Evolutionary conservation across 257 asterid genomes (phyloP).

Genomic region (Pogostemon cablin): DNA sequence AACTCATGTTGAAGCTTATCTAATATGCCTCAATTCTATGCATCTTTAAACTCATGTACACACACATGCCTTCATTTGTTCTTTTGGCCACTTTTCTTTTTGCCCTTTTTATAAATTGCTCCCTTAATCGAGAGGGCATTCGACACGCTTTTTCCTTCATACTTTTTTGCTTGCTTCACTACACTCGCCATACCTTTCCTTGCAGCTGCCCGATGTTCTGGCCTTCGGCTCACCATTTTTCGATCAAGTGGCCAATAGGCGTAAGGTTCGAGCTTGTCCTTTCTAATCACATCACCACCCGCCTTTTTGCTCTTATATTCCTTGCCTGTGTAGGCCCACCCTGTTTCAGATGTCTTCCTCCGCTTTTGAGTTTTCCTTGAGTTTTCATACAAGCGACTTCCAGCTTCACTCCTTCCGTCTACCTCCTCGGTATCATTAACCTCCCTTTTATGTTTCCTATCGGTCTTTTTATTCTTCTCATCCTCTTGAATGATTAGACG

Average conservation of each 20-base stretch:
- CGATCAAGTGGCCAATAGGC: conserved; percentile 99
- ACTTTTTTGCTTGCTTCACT: conserved; percentile 73
- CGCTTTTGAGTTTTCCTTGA: conserved; percentile 64
- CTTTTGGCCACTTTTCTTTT: conserved; percentile 41
- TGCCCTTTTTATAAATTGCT: conserved; percentile 39
- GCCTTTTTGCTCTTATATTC: conserved; percentile 95
- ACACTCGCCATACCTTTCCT: conserved; percentile 90
- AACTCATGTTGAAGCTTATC: neutral
- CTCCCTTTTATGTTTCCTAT: conserved; percentile 49
- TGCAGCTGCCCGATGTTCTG: conserved; percentile 86
- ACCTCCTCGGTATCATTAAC: conserved; percentile 38
- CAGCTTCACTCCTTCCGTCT: conserved; percentile 59
- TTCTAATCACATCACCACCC: conserved; percentile 78
- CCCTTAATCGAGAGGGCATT: conserved; percentile 65
- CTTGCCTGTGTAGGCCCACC: conserved; percentile 88
- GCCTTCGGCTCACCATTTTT: conserved; percentile 90
- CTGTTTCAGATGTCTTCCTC: conserved; percentile 64
- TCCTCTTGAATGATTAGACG: conserved; percentile 70
- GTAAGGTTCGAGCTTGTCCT: conserved; percentile 92
- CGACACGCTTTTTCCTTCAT: conserved; percentile 82
- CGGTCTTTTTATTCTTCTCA: conserved; percentile 46
- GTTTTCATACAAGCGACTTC: conserved; percentile 48
- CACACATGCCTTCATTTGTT: conserved; percentile 15
- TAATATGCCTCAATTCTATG: conserved; percentile 23
- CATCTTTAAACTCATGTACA: conserved; percentile 8